Evolutionary conservation across 495 filamentous ascomycete species (phyloP).

Genomic region (Lasiosphaeria miniovina): DNA sequence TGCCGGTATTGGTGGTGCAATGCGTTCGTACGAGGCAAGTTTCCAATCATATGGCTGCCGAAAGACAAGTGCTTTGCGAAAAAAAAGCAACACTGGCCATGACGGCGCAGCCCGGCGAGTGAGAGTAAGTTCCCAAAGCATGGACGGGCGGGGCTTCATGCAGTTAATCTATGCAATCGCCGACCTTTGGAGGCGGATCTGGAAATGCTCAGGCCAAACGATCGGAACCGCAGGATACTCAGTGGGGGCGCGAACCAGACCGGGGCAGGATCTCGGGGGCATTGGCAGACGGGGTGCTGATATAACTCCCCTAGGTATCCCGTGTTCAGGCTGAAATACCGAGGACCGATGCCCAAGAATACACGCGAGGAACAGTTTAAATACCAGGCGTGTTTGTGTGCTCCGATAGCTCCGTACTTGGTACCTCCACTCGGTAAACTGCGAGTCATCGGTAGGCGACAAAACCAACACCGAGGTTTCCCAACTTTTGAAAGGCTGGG

Average conservation of each 20-base stretch:
- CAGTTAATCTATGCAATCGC: constrained; percentile 19
- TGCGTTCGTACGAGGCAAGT: not conserved
- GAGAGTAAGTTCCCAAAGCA: not conserved
- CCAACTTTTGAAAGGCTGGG: not conserved
- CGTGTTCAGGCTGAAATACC: constrained; percentile 19
- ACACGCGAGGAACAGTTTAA: constrained; percentile 13
- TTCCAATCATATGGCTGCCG: not conserved
- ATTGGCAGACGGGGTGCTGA: not conserved
- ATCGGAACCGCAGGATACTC: constrained; percentile 21
- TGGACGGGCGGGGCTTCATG: constrained; percentile 8
- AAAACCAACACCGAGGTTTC: not conserved
- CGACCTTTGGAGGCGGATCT: constrained; percentile 17
- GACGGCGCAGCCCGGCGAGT: not conserved
- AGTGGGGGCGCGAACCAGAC: constrained; percentile 11
- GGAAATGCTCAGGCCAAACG: constrained; percentile 25
- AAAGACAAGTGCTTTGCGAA: not conserved
- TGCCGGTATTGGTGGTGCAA: too few relatives aligned
- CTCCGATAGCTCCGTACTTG: not conserved
- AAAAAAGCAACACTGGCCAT: not conserved
- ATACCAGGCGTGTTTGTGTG: constrained; percentile 2
- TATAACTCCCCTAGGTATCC: constrained; percentile 15
- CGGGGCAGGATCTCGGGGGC: constrained; percentile 13
- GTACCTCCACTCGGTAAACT: too few relatives aligned
- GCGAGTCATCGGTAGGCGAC: not conserved
- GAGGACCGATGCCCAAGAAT: constrained; percentile 16